Evolutionary conservation across 345 rosid genomes (phyloP), one percentile per base, ranked within the genome.

Genomic region (Sisymbrium altissimum): DNA sequence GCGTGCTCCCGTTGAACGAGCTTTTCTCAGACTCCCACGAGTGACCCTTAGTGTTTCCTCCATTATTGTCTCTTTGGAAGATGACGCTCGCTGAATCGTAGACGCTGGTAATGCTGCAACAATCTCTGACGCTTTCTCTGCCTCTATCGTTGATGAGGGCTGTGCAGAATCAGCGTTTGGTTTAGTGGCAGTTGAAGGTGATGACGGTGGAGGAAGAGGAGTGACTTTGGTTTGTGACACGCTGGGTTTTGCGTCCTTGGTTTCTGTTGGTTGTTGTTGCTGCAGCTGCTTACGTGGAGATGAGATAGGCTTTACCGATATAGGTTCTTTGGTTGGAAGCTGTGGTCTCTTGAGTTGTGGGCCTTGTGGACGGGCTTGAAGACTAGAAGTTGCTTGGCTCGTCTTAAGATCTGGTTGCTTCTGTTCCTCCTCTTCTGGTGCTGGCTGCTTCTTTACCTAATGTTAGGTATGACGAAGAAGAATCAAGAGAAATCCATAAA

Each of bases 51-150:
- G 59, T 7, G 83, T 67, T 74, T 81, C 89, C 23, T 87, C 96
- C 85, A 85, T 78, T 36, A 84, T 30, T 0, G 81, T 83, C 74
- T 86, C 96, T 57, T 86, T 85, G 0, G 85, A 46, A 21, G 92
- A 79, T 56, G 71, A 1, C 8, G 71, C 67, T 56, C 75, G 66
- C 73, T 83, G 80, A 53, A 80, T 71, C 68, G 59, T 17, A 39
- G 68, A 77, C 43, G 85, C 75, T 38, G 96, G 73, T 21, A 73
- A 68, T 15, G 40, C 78, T 13, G 76, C 79, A 73, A 82, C 90
- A 27, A 32, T 71, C 82, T 82, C 78, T 84, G 76, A 71, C 46
- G 78, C 80, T 72, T 60, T 61, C 33, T 86, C 90, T 65, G 69
- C 59, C 59, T 83, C 84, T 7, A 78, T 56, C 6, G 74, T 56